A percentile compares a stretch with the other conserved stretches of the same genome.
Evolutionary conservation across 371 early-diverging fungal species (phyloP).

Genomic region (Sporodiniella umbellata): DNA sequence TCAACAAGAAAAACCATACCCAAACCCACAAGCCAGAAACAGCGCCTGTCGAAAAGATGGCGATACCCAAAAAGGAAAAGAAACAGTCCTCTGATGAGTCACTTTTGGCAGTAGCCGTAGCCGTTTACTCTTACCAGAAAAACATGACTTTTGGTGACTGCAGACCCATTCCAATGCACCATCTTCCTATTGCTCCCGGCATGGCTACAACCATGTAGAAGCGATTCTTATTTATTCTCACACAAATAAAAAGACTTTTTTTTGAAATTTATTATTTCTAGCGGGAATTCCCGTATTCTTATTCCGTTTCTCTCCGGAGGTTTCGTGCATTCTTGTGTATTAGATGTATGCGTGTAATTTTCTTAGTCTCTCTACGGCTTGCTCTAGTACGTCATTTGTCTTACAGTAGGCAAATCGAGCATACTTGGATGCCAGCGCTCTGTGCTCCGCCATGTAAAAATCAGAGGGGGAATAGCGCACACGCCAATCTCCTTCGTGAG

Average conservation of each 20-base stretch:
- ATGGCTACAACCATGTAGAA: background rate
- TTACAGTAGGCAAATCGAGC: slow-evolving; percentile 95
- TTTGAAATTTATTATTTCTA: background rate
- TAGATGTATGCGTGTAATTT: slow-evolving; percentile 61
- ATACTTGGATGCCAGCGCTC: slow-evolving; percentile 68
- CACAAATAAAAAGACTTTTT: background rate
- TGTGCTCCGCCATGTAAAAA: slow-evolving; percentile 79
- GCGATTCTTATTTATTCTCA: too few species aligned
- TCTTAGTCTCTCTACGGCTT: slow-evolving; percentile 69
- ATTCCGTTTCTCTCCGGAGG: background rate
- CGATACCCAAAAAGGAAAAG: background rate
- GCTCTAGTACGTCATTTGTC: slow-evolving; percentile 78
- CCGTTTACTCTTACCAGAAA: background rate
- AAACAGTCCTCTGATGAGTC: background rate
- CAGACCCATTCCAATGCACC: background rate
- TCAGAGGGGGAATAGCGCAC: slow-evolving; percentile 91
- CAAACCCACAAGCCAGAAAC: background rate
- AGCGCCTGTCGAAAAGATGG: background rate
- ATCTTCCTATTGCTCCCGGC: background rate
- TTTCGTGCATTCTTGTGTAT: background rate
- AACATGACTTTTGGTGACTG: background rate
- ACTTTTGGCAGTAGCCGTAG: slow-evolving; percentile 1
- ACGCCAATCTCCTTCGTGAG: slow-evolving; percentile 89
- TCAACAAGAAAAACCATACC: slow-evolving; percentile 17
- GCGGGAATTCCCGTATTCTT: background rate